These are phyloP conservation scores for Trichoderma cornu-damae DNA, from an alignment of 2,329 filamentous ascomycete genomes.

Conservation along the genomic window DNA sequence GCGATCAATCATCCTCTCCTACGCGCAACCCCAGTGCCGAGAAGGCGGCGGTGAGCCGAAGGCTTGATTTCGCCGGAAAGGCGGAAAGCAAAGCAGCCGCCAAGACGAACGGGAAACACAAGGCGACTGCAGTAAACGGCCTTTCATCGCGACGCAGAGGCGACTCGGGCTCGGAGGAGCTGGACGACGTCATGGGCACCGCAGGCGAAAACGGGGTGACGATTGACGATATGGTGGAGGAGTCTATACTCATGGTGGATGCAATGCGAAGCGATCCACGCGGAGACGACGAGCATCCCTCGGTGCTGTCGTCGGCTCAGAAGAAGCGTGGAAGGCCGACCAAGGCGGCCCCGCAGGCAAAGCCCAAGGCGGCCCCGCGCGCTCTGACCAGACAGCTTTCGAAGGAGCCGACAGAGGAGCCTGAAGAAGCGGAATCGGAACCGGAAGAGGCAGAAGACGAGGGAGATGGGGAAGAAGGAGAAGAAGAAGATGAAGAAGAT, in stretches of 20 bases:
- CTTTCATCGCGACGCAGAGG: slow-evolving; percentile 23
- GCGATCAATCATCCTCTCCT: slow-evolving; percentile 48
- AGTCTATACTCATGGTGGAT: slow-evolving; percentile 41
- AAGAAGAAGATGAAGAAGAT: too few relatives aligned
- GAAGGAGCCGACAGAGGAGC: slow-evolving; percentile 12
- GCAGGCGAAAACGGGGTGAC: slow-evolving; percentile 26
- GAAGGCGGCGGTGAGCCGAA: slow-evolving; percentile 45
- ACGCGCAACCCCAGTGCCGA: slow-evolving; percentile 35
- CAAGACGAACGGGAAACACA: slow-evolving; percentile 27
- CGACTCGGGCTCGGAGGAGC: slow-evolving; percentile 25
- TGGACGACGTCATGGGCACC: slow-evolving; percentile 24
- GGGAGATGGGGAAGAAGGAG: too few relatives aligned
- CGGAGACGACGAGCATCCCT: slow-evolving; percentile 21
- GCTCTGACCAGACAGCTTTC: slow-evolving; percentile 5
- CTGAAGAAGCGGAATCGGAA: slow-evolving; percentile 18
- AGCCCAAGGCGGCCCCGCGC: slow-evolving; percentile 2
- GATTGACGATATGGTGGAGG: slow-evolving; percentile 34
- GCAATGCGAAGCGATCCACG: slow-evolving; percentile 26
- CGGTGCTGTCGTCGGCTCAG: slow-evolving; percentile 17
- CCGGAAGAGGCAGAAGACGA: slow-evolving; percentile 8
- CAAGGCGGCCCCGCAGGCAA: slow-evolving; percentile 2
- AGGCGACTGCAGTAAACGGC: slow-evolving; percentile 25
- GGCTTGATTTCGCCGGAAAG: slow-evolving; percentile 46
- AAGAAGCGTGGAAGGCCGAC: slow-evolving; percentile 12
- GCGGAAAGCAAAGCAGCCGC: slow-evolving; percentile 15